phyloP scores from a whole-genome alignment of 768 basidiomycete species.

The Phanerochaete carnosa region DNA sequence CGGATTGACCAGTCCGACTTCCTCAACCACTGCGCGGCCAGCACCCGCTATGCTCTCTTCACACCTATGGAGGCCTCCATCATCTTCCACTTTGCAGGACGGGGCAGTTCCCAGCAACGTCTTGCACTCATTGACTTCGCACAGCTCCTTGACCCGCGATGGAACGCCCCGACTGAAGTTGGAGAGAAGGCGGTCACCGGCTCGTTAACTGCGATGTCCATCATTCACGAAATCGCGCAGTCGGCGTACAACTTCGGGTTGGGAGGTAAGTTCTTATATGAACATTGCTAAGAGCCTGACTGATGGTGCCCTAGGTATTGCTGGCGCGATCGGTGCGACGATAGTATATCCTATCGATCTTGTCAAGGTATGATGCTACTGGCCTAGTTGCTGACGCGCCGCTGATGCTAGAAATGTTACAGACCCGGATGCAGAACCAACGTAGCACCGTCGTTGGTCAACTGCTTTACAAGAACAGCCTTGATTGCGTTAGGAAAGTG shows the following conservation, averaged over 20 bases:
- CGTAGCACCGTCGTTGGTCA: constrained; percentile 96
- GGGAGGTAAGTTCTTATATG: constrained; percentile 56
- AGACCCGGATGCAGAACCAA: constrained; percentile 90
- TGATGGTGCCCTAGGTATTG: constrained; percentile 54
- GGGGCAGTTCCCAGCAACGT: constrained; percentile 66
- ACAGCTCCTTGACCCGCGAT: constrained; percentile 87
- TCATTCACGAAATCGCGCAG: constrained; percentile 55
- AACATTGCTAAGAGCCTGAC: background rate
- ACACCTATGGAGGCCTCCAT: constrained; percentile 99
- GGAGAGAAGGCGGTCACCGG: constrained; percentile 38
- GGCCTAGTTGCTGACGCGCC: background rate
- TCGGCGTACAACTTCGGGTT: constrained; percentile 85
- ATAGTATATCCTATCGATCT: constrained; percentile 96
- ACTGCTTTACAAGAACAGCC: constrained; percentile 92
- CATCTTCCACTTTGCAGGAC: constrained; percentile 95
- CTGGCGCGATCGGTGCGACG: constrained; percentile 94
- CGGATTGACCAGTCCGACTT: constrained; percentile 97
- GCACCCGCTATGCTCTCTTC: constrained; percentile 90
- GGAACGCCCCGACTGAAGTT: constrained; percentile 70
- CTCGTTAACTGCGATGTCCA: constrained; percentile 31
- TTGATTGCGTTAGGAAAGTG: constrained; percentile 92
- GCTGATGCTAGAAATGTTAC: constrained; percentile 4
- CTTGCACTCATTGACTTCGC: constrained; percentile 89
- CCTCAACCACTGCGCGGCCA: constrained; percentile 80
- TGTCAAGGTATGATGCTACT: constrained; percentile 45